phyloP scores from a whole-genome alignment of 805 yeast genomes.

The Barnettozyma californica region DNA sequence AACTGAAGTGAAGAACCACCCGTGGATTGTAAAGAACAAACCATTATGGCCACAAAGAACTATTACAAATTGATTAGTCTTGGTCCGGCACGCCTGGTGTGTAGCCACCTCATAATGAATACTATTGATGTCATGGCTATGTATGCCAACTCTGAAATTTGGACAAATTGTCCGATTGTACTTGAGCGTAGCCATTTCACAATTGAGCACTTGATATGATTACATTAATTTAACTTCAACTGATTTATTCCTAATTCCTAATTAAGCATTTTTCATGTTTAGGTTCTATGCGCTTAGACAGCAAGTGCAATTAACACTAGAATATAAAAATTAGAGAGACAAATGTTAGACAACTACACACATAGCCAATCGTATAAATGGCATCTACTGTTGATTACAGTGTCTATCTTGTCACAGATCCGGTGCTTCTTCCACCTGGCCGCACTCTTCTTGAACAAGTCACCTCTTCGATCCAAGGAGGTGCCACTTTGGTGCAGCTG shows the following conservation, averaged over 20 bases:
- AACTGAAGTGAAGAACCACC: slow-evolving; percentile 61
- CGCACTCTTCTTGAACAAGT: slow-evolving; percentile 56
- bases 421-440: slow-evolving; percentile 63
- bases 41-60: slow-evolving; percentile 48
- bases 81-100: too few species aligned
- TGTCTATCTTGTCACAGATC: slow-evolving; percentile 75
- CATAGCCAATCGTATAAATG: not conserved
- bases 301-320: not conserved
- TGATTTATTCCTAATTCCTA: not conserved
- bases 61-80: slow-evolving; percentile 1
- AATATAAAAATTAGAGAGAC: not conserved
- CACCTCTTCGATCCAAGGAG: slow-evolving; percentile 55
- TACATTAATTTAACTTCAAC: too few species aligned
- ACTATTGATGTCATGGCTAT: not conserved
- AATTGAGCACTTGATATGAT: too few species aligned
- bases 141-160: not conserved
- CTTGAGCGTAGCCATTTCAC: too few species aligned
- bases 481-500: slow-evolving; percentile 77
- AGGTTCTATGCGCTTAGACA: not conserved
- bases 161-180: too few species aligned
- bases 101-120: not conserved
- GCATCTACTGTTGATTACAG: slow-evolving; percentile 40
- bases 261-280: too few species aligned
- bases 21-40: slow-evolving; percentile 73
- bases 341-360: not conserved